Conservation (phyloP, 495 filamentous ascomycete genomes). For the Penicillium bovifimosum region DNA sequence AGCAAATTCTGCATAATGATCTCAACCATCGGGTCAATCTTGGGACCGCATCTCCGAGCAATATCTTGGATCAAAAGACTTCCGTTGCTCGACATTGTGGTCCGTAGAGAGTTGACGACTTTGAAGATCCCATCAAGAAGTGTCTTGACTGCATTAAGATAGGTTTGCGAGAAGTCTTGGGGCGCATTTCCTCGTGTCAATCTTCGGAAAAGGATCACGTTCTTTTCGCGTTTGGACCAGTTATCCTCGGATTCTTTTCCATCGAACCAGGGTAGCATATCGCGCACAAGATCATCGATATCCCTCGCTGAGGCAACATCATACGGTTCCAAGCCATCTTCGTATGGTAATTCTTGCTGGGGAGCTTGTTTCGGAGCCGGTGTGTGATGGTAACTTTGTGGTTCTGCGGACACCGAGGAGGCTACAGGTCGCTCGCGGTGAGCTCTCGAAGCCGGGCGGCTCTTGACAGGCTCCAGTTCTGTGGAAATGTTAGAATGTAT, state of each 20-base stretch:
- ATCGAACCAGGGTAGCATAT: slow-evolving; percentile 78
- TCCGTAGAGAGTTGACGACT: slow-evolving; percentile 76
- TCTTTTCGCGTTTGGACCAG: slow-evolving; percentile 81
- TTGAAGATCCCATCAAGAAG: slow-evolving; percentile 89
- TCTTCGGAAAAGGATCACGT: slow-evolving; percentile 64
- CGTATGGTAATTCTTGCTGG: slow-evolving; percentile 20
- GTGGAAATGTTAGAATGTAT: neutral
- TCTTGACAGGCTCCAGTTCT: slow-evolving; percentile 14
- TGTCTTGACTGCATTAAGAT: slow-evolving; percentile 61
- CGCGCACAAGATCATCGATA: slow-evolving; percentile 73
- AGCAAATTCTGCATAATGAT: slow-evolving; percentile 82
- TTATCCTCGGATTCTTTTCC: slow-evolving; percentile 88
- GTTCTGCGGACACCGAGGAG: slow-evolving; percentile 11
- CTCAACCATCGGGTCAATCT: slow-evolving; percentile 84
- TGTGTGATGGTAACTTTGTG: slow-evolving; percentile 11
- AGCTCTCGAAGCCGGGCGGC: slow-evolving; percentile 18
- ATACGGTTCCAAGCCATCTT: slow-evolving; percentile 68
- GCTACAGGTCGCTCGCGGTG: slow-evolving; percentile 17
- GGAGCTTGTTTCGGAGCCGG: slow-evolving; percentile 10
- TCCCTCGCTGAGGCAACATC: slow-evolving; percentile 77
- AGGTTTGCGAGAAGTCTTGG: slow-evolving; percentile 64
- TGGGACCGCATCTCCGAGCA: slow-evolving; percentile 66
- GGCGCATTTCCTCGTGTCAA: slow-evolving; percentile 81
- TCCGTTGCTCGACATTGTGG: slow-evolving; percentile 79
- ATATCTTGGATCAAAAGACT: slow-evolving; percentile 83